A percentile compares a stretch with the other conserved stretches of the same genome.
phyloP scores from a whole-genome alignment of 805 yeast species.

The Wickerhamomyces chaumierensis region DNA sequence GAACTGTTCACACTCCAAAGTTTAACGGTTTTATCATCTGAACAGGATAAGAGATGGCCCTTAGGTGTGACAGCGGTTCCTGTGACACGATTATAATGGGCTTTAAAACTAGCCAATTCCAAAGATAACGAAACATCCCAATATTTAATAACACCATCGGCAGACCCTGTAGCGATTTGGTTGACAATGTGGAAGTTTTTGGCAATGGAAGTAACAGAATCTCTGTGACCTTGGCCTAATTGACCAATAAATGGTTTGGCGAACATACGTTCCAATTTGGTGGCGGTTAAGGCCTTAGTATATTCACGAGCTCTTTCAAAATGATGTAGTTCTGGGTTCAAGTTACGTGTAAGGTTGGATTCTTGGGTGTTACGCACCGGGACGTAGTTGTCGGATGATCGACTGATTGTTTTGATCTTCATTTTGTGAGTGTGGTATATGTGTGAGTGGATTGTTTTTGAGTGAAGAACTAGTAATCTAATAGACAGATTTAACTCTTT shows the following conservation, averaged over 20 bases:
- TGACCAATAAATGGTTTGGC: constrained; percentile 97
- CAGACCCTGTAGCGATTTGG: constrained; percentile 83
- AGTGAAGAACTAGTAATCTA: too few relatives aligned
- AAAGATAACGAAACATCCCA: constrained; percentile 82
- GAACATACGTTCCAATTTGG: constrained; percentile 91
- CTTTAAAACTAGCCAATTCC: constrained; percentile 68
- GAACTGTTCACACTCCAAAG: constrained; percentile 69
- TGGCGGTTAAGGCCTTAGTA: constrained; percentile 87
- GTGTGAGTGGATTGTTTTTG: too few relatives aligned
- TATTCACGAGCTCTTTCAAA: constrained; percentile 96
- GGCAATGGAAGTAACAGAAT: constrained; percentile 84
- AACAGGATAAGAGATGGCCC: constrained; percentile 65
- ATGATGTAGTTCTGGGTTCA: constrained; percentile 92
- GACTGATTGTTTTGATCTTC: constrained; percentile 20
- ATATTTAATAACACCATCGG: constrained; percentile 88
- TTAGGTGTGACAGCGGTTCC: constrained; percentile 60
- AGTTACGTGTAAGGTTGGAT: constrained; percentile 74
- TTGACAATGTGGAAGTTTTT: constrained; percentile 61
- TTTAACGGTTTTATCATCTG: constrained; percentile 83
- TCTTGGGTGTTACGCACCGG: constrained; percentile 90
- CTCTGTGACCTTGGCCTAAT: constrained; percentile 88
- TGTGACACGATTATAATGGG: constrained; percentile 82
- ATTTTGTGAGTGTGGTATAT: not conserved
- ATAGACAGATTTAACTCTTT: too few relatives aligned
- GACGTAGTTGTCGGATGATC: constrained; percentile 86